Evolutionary conservation across 2,329 filamentous ascomycete species (phyloP).

Genomic region (Fusarium guadeloupense): DNA sequence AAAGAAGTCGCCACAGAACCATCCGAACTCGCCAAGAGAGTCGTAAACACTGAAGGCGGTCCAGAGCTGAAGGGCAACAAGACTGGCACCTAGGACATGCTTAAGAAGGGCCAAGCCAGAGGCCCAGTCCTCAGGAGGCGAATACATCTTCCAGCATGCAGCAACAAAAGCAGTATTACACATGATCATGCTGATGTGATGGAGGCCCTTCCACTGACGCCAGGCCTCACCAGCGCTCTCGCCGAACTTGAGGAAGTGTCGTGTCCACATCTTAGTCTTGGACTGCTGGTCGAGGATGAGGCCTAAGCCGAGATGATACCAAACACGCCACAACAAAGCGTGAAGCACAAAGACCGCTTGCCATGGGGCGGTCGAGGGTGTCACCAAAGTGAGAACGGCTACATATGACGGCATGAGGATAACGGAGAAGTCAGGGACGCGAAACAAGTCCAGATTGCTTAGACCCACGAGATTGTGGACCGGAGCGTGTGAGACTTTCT

Average conservation of each 20-base stretch:
- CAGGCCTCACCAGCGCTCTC: constrained; percentile 91
- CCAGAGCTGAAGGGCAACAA: constrained; percentile 91
- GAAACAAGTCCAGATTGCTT: constrained; percentile 86
- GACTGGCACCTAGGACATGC: constrained; percentile 82
- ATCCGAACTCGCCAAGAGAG: constrained; percentile 95
- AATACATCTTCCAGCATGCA: constrained; percentile 96
- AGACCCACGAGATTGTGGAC: constrained; percentile 87
- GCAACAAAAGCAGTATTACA: constrained; percentile 89
- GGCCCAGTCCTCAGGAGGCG: constrained; percentile 83
- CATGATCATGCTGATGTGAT: constrained; percentile 91
- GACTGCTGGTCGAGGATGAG: constrained; percentile 87
- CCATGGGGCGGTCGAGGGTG: constrained; percentile 78
- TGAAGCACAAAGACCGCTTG: constrained; percentile 83
- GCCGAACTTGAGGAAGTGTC: constrained; percentile 97
- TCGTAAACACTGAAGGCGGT: constrained; percentile 93
- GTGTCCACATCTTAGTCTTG: constrained; percentile 90
- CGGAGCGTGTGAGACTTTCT: constrained; percentile 63
- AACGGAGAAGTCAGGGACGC: constrained; percentile 84
- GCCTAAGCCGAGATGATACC: constrained; percentile 91
- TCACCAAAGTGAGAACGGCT: constrained; percentile 75
- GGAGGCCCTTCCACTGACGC: constrained; percentile 97
- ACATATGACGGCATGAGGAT: constrained; percentile 81
- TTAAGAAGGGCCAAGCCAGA: constrained; percentile 87
- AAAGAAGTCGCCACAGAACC: constrained; percentile 99
- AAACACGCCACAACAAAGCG: constrained; percentile 84